phyloP scores from a whole-genome alignment of 2,329 filamentous ascomycete genomes.

The Fusarium foetens region DNA sequence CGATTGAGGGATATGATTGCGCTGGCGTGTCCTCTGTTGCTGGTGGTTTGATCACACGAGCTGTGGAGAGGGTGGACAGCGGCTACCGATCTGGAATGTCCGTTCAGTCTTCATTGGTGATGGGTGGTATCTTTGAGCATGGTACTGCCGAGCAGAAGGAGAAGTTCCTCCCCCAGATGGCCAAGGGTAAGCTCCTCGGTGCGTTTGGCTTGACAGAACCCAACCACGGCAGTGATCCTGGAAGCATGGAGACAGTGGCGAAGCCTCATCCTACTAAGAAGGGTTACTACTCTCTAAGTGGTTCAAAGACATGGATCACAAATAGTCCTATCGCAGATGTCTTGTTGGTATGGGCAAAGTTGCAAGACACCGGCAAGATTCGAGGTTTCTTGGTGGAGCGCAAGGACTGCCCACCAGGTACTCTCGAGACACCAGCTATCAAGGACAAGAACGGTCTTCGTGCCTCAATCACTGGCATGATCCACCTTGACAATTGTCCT shows the following conservation, averaged over 20 bases:
- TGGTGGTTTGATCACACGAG: constrained; percentile 88
- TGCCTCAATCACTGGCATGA: constrained; percentile 97
- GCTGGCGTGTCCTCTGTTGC: constrained; percentile 89
- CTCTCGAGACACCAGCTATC: constrained; percentile 88
- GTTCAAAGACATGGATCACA: constrained; percentile 94
- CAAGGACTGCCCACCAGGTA: constrained; percentile 84
- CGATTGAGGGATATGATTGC: constrained; percentile 87
- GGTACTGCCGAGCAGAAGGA: constrained; percentile 90
- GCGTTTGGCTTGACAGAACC: constrained; percentile 93
- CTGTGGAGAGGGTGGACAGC: constrained; percentile 90
- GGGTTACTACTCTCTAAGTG: constrained; percentile 81
- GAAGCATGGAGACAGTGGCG: constrained; percentile 89
- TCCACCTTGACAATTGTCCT: constrained; percentile 90
- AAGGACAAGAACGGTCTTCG: constrained; percentile 96
- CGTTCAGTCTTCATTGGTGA: constrained; percentile 90
- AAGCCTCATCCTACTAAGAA: constrained; percentile 85
- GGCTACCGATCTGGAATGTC: constrained; percentile 94
- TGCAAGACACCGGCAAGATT: constrained; percentile 92
- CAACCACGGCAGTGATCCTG: constrained; percentile 91
- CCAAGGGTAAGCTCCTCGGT: constrained; percentile 82
- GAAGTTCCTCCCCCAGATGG: constrained; percentile 81
- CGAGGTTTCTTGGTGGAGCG: constrained; percentile 91
- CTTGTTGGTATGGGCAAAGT: constrained; percentile 90
- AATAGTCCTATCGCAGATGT: constrained; percentile 92
- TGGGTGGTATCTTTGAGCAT: constrained; percentile 91